Evolutionary conservation across 2,329 filamentous ascomycete genomes (phyloP), one percentile per base, ranked within the genome.

Genomic region (Tricladium varicosporioides): DNA sequence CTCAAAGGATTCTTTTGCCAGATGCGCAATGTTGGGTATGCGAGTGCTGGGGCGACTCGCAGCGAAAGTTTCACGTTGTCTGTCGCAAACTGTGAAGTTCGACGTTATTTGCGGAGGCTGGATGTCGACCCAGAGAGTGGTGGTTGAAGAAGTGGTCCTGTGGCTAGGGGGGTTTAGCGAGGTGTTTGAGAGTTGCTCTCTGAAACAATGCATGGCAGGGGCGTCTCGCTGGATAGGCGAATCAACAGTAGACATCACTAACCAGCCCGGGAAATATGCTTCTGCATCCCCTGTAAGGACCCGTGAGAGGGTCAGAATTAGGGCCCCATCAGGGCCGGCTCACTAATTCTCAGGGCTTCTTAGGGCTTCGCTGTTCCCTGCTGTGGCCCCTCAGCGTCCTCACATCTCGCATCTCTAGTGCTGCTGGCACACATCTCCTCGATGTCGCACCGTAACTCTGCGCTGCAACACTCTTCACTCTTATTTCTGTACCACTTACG

Each of bases 21-120:
- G 32, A n/a, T 51, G 19, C 33, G 48, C 53, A 56, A 56, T 56
- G 48, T 48, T 51, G 48, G 53, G 43, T 47, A 51, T 56, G 53
- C 53, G 50, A 42, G 48, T 46, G 33, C 32, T 36, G 47, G 47
- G 32, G 36, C 14, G 36, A 15, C 22, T 52, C 22, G 44, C 59
- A 53, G 52, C 48, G 51, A 63, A 59, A 60, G 65, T 67, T 67
- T 67, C 65, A 67, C 27, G 49, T 60, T 63, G 61, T 60, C 48
- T 43, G 57, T 58, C 47, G 50, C 61, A 61, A 48, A 58, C 53
- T 42, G 62, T 61, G 59, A 59, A 56, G 48, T 58, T 33, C 46
- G 57, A 58, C 54, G 60, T 60, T 61, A 60, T 60, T 64, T 60
- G 62, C 33, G 32, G 45, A 40, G 33, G 52, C 27, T 31, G 15